Percentiles rank a stretch among this genome's conserved stretches.
phyloP scores from a whole-genome alignment of 2,329 filamentous ascomycete species.

The Rachicladosporium sp. region DNA sequence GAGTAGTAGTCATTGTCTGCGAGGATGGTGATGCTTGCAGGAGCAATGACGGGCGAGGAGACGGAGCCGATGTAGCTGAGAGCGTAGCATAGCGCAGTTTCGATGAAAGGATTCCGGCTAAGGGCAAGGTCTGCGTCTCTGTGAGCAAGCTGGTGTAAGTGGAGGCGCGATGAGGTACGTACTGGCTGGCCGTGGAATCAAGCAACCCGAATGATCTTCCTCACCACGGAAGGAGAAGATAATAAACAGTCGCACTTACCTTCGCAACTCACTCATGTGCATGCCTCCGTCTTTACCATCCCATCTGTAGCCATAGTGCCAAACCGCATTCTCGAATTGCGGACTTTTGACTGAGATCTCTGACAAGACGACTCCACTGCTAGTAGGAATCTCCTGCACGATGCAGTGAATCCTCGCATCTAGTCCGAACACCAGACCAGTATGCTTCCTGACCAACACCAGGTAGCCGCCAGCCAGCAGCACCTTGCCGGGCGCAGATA shows the following conservation, averaged over 20 bases:
- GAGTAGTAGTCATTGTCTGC: constrained; percentile 98
- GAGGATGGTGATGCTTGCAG: constrained; percentile 70
- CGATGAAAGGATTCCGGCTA: constrained; percentile 71
- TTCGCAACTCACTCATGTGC: constrained; percentile 63
- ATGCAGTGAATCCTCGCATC: constrained; percentile 52
- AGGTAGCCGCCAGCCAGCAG: constrained; percentile 90
- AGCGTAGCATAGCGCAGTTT: constrained; percentile 78
- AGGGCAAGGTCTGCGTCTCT: constrained; percentile 30
- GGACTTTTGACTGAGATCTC: constrained; percentile 83
- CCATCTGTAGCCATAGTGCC: constrained; percentile 72
- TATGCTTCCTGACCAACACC: constrained; percentile 78
- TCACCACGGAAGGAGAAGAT: too few species aligned
- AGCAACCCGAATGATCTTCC: too few species aligned
- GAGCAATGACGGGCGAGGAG: constrained; percentile 44
- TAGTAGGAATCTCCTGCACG: constrained; percentile 44
- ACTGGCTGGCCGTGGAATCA: too few species aligned
- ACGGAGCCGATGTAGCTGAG: constrained; percentile 62
- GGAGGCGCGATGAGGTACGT: too few species aligned
- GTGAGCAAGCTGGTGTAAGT: constrained; percentile 1
- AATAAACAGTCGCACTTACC: constrained; percentile 43
- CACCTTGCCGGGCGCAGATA: constrained; percentile 93
- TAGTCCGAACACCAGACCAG: constrained; percentile 55
- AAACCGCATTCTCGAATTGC: constrained; percentile 76
- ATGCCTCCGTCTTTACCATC: constrained; percentile 60
- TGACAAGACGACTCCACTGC: constrained; percentile 46